phyloP scores from a whole-genome alignment of 129 eudicot species.

The Kitagawia praeruptora region DNA sequence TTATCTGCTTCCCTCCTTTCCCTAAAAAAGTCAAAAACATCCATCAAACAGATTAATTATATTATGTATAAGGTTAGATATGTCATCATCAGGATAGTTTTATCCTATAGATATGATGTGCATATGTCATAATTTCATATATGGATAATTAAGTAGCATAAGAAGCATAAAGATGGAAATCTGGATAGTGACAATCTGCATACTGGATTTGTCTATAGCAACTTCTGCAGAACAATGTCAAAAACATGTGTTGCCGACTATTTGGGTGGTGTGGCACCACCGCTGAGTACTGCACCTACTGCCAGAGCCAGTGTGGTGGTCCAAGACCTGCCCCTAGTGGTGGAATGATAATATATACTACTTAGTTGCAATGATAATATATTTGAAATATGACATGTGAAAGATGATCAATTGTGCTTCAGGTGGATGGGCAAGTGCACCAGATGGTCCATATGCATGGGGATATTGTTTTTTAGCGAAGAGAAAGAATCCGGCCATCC shows the following conservation, averaged over 20 bases:
- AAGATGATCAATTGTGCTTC: not conserved
- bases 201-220: slow-evolving; percentile 8
- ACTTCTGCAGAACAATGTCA: slow-evolving; percentile 40
- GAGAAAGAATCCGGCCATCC: slow-evolving; percentile 15
- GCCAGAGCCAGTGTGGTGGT: slow-evolving; percentile 43
- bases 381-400: not conserved
- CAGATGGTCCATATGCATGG: slow-evolving; percentile 60
- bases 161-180: slow-evolving; percentile 4
- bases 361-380: not conserved
- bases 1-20: not conserved
- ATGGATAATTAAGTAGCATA: not conserved
- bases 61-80: not conserved
- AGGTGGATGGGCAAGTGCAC: slow-evolving; percentile 51
- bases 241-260: slow-evolving; percentile 40
- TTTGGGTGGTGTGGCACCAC: slow-evolving; percentile 48
- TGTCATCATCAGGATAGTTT: not conserved
- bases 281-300: slow-evolving; percentile 29
- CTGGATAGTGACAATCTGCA: slow-evolving; percentile 2
- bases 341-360: not conserved
- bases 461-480: slow-evolving; percentile 48
- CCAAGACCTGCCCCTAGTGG: slow-evolving; percentile 3
- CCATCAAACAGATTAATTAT: not conserved
- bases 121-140: not conserved
- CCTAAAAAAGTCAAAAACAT: not conserved
- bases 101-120: not conserved